These are phyloP conservation scores for Vitis riparia DNA, from an alignment of 164 flowering plant genomes.

Conservation along the genomic window DNA sequence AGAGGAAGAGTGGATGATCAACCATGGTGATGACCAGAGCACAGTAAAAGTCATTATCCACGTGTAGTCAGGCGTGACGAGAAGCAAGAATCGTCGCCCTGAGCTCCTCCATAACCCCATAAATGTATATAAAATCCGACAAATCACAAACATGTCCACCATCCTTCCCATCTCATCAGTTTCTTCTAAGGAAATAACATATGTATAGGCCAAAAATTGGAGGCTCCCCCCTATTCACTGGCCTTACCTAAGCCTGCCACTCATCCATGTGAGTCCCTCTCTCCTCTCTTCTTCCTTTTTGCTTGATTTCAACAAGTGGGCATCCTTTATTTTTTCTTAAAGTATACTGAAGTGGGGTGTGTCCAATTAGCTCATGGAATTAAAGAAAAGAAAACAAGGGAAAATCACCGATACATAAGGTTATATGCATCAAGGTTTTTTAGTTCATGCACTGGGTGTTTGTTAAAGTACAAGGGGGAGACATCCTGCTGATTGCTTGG, in stretches of 20 bases:
- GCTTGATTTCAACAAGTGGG: neutral
- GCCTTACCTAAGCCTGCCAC: constrained; percentile 3
- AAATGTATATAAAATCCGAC: constrained; percentile 21
- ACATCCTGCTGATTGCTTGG: constrained; percentile 7
- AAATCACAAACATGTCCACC: constrained; percentile 26
- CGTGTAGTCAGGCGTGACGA: constrained; percentile 13
- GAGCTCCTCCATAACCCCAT: constrained; percentile 6
- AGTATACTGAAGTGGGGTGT: neutral
- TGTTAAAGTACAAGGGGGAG: constrained; percentile 11
- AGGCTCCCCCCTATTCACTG: constrained; percentile 14
- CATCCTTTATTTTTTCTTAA: no score
- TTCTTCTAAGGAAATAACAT: constrained; percentile 2
- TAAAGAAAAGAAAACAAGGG: no score
- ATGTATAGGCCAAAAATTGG: constrained; percentile 1
- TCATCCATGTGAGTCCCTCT: constrained; percentile 24
- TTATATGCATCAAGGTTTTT: neutral
- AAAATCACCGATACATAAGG: no score
- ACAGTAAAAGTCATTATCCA: constrained; percentile 23
- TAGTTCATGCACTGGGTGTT: constrained; percentile 5
- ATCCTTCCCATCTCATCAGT: constrained; percentile 1
- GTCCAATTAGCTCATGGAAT: neutral
- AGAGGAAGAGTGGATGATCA: no score
- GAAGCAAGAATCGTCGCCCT: constrained; percentile 1
- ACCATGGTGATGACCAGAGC: constrained; percentile 9
- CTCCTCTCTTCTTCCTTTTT: neutral